Percentiles rank a stretch among this genome's conserved stretches.
Conservation (phyloP, 805 yeast species). For the Nematodospora valgi region DNA sequence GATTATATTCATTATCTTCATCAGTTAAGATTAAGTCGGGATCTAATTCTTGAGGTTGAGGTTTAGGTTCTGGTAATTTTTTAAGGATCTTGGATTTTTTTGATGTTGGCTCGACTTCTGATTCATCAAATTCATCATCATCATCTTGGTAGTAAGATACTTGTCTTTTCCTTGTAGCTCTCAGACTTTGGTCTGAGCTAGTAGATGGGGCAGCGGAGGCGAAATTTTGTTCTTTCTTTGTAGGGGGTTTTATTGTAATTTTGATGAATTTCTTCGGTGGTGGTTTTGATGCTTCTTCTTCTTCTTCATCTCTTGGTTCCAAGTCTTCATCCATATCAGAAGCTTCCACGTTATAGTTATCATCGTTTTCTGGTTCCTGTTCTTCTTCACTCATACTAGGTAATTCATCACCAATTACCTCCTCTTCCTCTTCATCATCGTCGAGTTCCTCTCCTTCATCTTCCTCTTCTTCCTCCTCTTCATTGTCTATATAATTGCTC, state of each 20-base stretch:
- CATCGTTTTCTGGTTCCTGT: slow-evolving; percentile 20
- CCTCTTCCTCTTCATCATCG: slow-evolving; percentile 16
- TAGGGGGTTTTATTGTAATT: slow-evolving; percentile 10
- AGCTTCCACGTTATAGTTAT: slow-evolving; percentile 28
- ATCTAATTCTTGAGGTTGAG: slow-evolving; percentile 31
- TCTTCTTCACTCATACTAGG: slow-evolving; percentile 17
- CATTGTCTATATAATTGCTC: slow-evolving; percentile 10
- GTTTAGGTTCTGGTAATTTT: slow-evolving; percentile 15
- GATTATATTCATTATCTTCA: slow-evolving; percentile 43
- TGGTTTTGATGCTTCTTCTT: slow-evolving; percentile 12
- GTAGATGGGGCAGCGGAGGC: slow-evolving; percentile 2
- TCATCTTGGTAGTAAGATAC: slow-evolving; percentile 33
- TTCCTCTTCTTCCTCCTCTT: slow-evolving; percentile 11
- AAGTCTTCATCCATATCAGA: slow-evolving; percentile 36
- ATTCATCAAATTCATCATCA: slow-evolving; percentile 13
- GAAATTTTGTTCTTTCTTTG: slow-evolving; percentile 1
- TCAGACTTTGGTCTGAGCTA: slow-evolving; percentile 9
- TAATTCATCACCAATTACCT: slow-evolving; percentile 21
- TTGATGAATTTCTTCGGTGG: slow-evolving; percentile 5
- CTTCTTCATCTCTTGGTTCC: slow-evolving; percentile 28
- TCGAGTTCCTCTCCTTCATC: slow-evolving; percentile 14
- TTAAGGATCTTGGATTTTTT: neutral
- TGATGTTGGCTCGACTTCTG: slow-evolving; percentile 6
- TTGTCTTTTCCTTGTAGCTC: slow-evolving; percentile 36
- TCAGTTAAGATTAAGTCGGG: slow-evolving; percentile 36